Evolutionary conservation across 1,284 basidiomycete genomes (phyloP).

Genomic region (Irpex rosettiformis): DNA sequence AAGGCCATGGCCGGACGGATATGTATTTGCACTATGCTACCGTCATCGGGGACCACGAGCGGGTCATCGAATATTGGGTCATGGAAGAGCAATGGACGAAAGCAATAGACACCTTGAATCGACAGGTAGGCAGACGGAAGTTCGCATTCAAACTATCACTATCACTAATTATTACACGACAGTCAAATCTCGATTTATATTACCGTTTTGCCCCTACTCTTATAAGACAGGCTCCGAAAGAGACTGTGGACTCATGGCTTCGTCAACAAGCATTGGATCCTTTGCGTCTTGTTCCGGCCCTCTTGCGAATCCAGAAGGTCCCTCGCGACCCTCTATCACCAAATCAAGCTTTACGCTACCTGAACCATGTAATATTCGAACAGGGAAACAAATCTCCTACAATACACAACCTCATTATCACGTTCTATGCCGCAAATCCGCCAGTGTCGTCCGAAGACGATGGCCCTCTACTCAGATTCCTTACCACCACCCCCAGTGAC

Average conservation of each 20-base stretch:
- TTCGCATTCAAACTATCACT: neutral
- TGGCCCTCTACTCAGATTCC: conserved; percentile 79
- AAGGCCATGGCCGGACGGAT: conserved; percentile 89
- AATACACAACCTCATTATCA: conserved; percentile 93
- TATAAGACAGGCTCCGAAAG: conserved; percentile 82
- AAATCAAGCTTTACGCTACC: conserved; percentile 87
- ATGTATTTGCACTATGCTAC: conserved; percentile 91
- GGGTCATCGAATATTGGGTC: conserved; percentile 92
- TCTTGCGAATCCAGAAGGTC: conserved; percentile 77
- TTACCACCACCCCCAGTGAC: conserved; percentile 81
- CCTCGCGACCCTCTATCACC: conserved; percentile 67
- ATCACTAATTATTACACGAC: conserved; percentile 10
- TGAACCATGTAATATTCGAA: conserved; percentile 81
- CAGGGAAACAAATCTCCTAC: conserved; percentile 79
- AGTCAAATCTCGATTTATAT: conserved; percentile 85
- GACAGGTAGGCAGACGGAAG: conserved; percentile 59
- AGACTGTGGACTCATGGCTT: conserved; percentile 91
- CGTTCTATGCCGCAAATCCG: conserved; percentile 65
- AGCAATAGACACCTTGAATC: conserved; percentile 84
- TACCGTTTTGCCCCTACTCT: conserved; percentile 91
- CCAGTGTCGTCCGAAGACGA: conserved; percentile 62
- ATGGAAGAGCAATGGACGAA: conserved; percentile 90
- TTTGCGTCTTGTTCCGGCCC: conserved; percentile 83
- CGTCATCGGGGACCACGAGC: conserved; percentile 76
- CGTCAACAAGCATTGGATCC: conserved; percentile 80